Percentiles rank a stretch among this genome's conserved stretches.
Conservation (phyloP, 441 rosid genomes). For the Rhodomyrtus psidioides region DNA sequence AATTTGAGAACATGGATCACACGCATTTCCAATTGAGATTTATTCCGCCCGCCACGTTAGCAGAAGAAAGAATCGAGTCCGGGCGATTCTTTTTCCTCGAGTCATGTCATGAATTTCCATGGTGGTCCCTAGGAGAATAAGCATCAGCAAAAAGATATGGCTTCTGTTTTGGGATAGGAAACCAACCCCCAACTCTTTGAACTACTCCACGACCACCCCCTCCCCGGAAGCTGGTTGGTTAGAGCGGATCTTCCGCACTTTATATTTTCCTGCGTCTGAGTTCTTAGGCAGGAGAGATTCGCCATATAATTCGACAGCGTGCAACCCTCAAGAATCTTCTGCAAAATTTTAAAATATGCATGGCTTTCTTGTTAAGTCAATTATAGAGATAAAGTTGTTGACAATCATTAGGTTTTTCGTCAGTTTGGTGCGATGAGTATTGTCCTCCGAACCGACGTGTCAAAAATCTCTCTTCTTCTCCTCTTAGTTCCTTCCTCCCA, state of each 20-base stretch:
- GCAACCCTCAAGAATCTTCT: background rate
- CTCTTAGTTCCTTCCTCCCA: background rate
- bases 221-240: background rate
- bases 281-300: background rate
- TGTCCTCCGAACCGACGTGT: background rate
- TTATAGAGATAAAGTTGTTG: background rate
- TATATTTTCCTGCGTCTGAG: background rate
- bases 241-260: background rate
- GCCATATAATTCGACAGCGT: background rate
- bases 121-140: background rate
- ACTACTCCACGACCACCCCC: constrained; percentile 1
- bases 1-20: background rate
- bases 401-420: background rate
- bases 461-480: background rate
- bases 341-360: background rate
- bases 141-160: background rate
- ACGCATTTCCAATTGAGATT: background rate
- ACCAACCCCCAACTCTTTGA: background rate
- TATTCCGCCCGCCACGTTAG: background rate
- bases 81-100: background rate
- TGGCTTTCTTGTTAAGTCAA: background rate
- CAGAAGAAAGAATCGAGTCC: background rate
- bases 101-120: background rate
- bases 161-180: background rate
- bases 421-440: background rate